These are phyloP conservation scores for Ananas comosus DNA, from an alignment of 176 grass and related monocot genomes.

Conservation along the genomic window DNA sequence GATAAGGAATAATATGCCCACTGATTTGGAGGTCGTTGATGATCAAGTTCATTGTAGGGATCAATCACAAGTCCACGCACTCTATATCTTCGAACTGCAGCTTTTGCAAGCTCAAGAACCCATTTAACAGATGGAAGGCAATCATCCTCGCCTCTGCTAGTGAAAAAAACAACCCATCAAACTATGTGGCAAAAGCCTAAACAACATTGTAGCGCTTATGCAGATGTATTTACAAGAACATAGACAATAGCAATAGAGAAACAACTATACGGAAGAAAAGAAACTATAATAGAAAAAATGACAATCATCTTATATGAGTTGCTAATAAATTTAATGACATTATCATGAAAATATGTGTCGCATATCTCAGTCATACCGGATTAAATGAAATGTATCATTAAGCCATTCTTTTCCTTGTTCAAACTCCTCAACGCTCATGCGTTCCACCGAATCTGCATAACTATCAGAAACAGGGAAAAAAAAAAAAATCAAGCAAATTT, in stretches of 20 bases:
- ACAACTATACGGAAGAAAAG: neutral
- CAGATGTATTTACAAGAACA: neutral
- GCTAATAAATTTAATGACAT: neutral
- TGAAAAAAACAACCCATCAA: neutral
- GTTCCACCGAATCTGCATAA: conserved; percentile 42
- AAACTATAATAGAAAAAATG: neutral
- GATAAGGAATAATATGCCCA: conserved; percentile 20
- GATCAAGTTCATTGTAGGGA: conserved; percentile 98
- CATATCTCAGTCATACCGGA: conserved; percentile 39
- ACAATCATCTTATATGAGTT: neutral
- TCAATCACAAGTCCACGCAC: conserved; percentile 89
- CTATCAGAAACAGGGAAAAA: conserved; percentile 17
- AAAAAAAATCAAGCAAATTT: too few species aligned
- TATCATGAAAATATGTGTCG: neutral
- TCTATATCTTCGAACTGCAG: conserved; percentile 78
- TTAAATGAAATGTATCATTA: conserved; percentile 82
- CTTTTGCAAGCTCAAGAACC: conserved; percentile 85
- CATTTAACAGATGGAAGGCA: conserved; percentile 68
- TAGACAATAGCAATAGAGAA: neutral
- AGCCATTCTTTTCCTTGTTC: conserved; percentile 81
- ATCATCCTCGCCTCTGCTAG: conserved; percentile 70
- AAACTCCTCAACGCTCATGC: conserved; percentile 59
- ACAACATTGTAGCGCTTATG: conserved; percentile 14
- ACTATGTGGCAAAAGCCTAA: neutral
- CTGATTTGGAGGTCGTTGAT: conserved; percentile 73